Base-by-base conservation (phyloP, 108 stramenopile genomes). In the Mayamaea pseudoterrestris region DNA sequence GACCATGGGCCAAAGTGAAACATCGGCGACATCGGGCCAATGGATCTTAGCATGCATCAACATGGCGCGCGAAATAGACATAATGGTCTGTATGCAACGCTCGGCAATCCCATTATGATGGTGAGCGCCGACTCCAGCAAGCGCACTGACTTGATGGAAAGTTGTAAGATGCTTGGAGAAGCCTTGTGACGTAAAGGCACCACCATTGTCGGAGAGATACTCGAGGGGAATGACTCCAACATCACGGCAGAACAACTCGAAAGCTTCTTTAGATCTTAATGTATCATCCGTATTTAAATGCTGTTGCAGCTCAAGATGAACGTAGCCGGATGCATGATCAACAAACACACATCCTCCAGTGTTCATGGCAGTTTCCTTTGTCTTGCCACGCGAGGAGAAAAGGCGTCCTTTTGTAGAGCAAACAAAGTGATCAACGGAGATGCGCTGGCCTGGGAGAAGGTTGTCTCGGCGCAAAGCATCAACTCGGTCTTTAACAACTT, bases 1-100 rank as follows among this genome's bases (percentile, higher is more conserved):
- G 14, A 66, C 74, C 24, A 61, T 47, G 1, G 74, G 66, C 69
- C 74, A 76, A 0, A 64, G 43, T 7, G 57, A n/a, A 14, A 50
- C 24, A 21, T 36, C 24, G 0, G 26, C 35, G 17, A 43, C 24
- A 0, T 66, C 40, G 25, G 74, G 66, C 70, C 70, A 71, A 28
- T 66, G 60, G n/a, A 67, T 32, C 2, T 17, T n/a, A 13, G 44
- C 26, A 44, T 76, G 74, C 16, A 69, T 17, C 62, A 76, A 48
- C 44, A 66, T 63, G 3, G 68, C 41, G 0, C 48, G 36, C 4
- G 66, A 69, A 53, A 56, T 55, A 5, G 35, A 51, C 30, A 50
- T 63, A 0, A 67, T 50, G 0, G 62, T 64, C 35, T 56, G 49
- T 0, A 75, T 67, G 0, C 52, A 39, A 0, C 51, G 26, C 42